Percentiles rank a stretch among this genome's conserved stretches.
Conservation (phyloP, 148 eudicot genomes). For the Rhododendron vialii region DNA sequence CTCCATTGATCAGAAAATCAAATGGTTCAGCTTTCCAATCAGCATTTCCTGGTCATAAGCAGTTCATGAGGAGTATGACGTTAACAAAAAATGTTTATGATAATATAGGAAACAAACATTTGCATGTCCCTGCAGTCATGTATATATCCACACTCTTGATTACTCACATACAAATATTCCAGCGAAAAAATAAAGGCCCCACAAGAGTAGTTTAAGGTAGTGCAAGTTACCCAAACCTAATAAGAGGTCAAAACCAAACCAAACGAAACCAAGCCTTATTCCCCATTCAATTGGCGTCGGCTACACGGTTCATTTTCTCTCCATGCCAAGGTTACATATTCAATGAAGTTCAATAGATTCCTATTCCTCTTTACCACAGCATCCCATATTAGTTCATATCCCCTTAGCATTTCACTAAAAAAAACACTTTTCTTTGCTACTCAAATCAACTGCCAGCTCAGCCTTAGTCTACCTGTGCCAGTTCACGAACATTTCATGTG, state of each 20-base stretch:
- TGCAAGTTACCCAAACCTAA: neutral
- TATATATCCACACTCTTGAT: neutral
- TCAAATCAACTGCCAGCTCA: neutral
- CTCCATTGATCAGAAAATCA: slow-evolving; percentile 81
- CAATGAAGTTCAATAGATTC: neutral
- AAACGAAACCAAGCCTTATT: neutral
- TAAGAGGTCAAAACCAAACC: neutral
- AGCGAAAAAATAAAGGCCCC: neutral
- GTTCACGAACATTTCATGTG: neutral
- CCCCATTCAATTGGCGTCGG: neutral
- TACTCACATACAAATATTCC: neutral
- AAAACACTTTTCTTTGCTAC: neutral
- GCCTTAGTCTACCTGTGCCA: neutral
- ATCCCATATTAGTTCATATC: neutral
- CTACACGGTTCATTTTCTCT: neutral
- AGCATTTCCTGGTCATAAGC: slow-evolving; percentile 38
- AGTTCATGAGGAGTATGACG: neutral
- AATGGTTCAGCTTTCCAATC: slow-evolving; percentile 77
- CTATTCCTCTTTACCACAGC: neutral
- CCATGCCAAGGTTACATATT: neutral
- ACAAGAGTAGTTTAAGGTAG: too few relatives aligned
- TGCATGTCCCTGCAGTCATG: neutral
- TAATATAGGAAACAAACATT: neutral
- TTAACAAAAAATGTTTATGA: neutral
- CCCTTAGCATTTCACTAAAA: neutral